Evolutionary conservation across 441 rosid species (phyloP), one percentile per base, ranked within the genome.

Genomic region (Corymbia citriodora): DNA sequence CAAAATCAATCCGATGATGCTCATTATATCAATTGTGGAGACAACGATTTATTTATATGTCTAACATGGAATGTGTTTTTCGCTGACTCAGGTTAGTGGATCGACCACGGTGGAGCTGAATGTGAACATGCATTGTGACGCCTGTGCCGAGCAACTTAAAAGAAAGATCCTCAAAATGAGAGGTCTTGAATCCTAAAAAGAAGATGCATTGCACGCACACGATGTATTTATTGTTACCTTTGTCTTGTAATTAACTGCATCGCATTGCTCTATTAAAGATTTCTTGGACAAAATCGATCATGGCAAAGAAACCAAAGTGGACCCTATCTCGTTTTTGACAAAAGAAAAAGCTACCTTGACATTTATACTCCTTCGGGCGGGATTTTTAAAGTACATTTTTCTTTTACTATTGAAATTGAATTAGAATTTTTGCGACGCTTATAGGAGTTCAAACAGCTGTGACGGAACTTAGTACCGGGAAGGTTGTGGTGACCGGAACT

Each of bases 81-180:
- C n/a, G 5, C 9, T 10, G 52, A 88, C 74, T 11, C 94, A 96
- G 98, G 98, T 94, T 40, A 91, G 94, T 87, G 99, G 91, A 74
- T 50, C 92, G 82, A 92, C 93, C 3, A 95, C 96, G 9, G 98
- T 98, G 93, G 99, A 98, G 92, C 99, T 98, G 49, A 93, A 92
- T 79, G 96, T 97, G 57, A 95, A 95, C 93, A 98, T 98, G 99
- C 99, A 98, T 88, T 97, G 99, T 68, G 96, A 96, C 89, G 98
- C 97, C 90, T 98, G 99, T 93, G 99, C 99, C 25, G 98, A 95
- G 87, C 99, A 96, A 91, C 98, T 98, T 33, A 96, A 92, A 93
- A 96, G 89, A 92, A 97, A 94, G 93, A 97, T 98, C 90, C 96
- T 97, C 88, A 96, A 98, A 95, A 96, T 98, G 99, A 96, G 96